Conservation (phyloP, 139 green algal species). For the Chlamydomonas applanata region DNA sequence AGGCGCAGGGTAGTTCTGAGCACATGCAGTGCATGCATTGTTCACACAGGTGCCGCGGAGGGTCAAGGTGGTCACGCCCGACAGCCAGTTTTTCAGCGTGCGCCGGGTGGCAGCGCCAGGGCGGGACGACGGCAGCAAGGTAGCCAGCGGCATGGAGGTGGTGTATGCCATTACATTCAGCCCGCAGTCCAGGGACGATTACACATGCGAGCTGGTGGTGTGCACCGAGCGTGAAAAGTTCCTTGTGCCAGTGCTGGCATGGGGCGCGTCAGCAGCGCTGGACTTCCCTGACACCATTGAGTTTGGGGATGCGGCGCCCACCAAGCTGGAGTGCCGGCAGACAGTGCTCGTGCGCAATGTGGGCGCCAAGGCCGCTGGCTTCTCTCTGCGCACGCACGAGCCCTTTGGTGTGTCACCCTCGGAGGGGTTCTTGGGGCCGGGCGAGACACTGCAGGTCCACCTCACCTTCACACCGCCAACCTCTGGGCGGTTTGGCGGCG, state of each 20-base stretch:
- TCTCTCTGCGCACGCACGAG: conserved; percentile 41
- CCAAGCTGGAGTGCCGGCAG: conserved; percentile 36
- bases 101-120: conserved; percentile 16
- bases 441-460: conserved; percentile 59
- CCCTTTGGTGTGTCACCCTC: conserved; percentile 61
- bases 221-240: conserved; percentile 83
- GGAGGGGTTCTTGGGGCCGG: conserved; percentile 50
- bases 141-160: conserved; percentile 78
- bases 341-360: conserved; percentile 71
- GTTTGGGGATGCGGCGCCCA: conserved; percentile 40
- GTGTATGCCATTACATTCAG: conserved; percentile 15
- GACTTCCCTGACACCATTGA: conserved; percentile 70
- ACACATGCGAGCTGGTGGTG: conserved; percentile 62
- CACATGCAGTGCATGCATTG: no score
- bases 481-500: conserved; percentile 35
- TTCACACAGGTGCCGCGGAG: conserved; percentile 58
- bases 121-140: conserved; percentile 51
- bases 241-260: conserved; percentile 63
- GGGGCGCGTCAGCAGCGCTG: conserved; percentile 52
- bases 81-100: conserved; percentile 60
- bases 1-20: no score
- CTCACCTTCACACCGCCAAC: conserved; percentile 54
- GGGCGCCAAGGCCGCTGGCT: conserved; percentile 53
- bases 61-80: conserved; percentile 54
- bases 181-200: conserved; percentile 45